Conservation (phyloP, 23 red algal genomes). For the Cyanidiococcus yangmingshanensis region DNA sequence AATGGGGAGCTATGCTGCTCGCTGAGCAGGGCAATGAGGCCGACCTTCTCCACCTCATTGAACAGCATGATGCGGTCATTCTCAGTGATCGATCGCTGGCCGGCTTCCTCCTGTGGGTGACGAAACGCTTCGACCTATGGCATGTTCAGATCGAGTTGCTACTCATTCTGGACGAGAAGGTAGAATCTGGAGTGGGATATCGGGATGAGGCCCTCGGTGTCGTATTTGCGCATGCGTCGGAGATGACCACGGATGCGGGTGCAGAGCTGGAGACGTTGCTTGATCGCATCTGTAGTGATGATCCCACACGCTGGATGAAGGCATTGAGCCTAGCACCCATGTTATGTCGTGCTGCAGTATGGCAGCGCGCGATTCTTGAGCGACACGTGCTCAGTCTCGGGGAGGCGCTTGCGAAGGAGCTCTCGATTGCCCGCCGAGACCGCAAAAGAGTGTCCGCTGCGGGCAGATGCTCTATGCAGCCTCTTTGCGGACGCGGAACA, state of each 20-base stretch:
- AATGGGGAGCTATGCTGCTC: neutral
- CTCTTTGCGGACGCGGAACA: neutral
- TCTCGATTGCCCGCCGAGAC: too few species aligned
- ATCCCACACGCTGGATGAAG: neutral
- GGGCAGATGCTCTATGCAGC: neutral
- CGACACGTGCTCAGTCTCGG: neutral
- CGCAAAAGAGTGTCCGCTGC: neutral
- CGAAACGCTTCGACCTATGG: neutral
- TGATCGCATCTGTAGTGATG: constrained; percentile 1
- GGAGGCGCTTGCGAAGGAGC: neutral
- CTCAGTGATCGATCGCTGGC: neutral
- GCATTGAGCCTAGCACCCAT: neutral
- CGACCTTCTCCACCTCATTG: neutral
- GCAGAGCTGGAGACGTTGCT: neutral
- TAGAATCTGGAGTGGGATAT: neutral
- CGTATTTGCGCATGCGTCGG: neutral
- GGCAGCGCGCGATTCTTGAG: neutral
- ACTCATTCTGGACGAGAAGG: neutral
- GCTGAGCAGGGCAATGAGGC: constrained; percentile 15
- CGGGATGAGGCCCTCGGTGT: neutral
- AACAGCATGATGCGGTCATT: neutral
- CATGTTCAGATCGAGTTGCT: constrained; percentile 12
- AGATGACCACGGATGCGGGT: neutral
- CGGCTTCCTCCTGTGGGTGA: neutral
- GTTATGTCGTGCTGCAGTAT: neutral